Conservation (phyloP, 176 grass and related monocot species). For the Raddia guianensis region DNA sequence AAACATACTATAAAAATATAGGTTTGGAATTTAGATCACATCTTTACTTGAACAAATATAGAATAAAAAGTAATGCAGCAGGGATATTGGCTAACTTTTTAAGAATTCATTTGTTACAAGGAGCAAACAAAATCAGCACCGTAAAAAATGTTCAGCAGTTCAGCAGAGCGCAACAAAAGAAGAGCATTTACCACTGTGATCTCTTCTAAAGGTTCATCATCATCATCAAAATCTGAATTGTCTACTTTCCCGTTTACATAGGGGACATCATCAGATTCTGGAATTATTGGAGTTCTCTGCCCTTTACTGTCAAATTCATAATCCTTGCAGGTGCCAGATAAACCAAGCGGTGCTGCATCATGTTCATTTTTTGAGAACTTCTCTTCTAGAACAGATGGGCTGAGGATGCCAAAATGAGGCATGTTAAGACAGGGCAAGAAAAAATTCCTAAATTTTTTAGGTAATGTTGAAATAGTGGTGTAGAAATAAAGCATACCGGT, state of each 20-base stretch:
- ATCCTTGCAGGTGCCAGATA: constrained; percentile 29
- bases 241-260: constrained; percentile 47
- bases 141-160: background rate
- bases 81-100: background rate
- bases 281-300: background rate
- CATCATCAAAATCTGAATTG: constrained; percentile 26
- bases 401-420: constrained; percentile 34
- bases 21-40: background rate
- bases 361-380: constrained; percentile 45
- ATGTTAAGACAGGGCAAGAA: background rate
- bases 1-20: background rate
- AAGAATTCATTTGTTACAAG: background rate
- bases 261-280: constrained; percentile 18
- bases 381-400: constrained; percentile 33
- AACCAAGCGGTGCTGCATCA: constrained; percentile 42
- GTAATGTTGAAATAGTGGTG: background rate
- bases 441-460: background rate
- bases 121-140: background rate
- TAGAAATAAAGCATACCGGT: constrained; percentile 42
- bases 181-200: constrained; percentile 49
- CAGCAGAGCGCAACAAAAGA: constrained; percentile 10
- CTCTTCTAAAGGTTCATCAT: constrained; percentile 47
- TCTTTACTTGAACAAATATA: background rate
- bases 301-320: constrained; percentile 26
- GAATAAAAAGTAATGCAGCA: background rate